These are phyloP conservation scores for Dactylellina parvicollis DNA, from an alignment of 2,329 filamentous ascomycete species.

Conservation along the genomic window DNA sequence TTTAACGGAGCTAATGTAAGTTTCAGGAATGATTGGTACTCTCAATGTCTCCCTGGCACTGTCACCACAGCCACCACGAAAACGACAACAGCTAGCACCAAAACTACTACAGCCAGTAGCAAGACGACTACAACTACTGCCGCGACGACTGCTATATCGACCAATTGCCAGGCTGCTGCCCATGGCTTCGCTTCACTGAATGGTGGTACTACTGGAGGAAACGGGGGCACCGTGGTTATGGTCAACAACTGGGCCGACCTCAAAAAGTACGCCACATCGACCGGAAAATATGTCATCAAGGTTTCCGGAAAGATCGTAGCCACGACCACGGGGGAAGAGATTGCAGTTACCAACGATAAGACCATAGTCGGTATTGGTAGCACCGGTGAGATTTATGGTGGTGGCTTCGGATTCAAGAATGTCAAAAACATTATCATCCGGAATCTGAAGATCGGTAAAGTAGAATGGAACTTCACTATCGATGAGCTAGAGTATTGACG, in stretches of 20 bases:
- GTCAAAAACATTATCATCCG: conserved; percentile 56
- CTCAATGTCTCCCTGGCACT: conserved; percentile 33
- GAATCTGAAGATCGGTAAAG: conserved; percentile 55
- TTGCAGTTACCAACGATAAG: conserved; percentile 40
- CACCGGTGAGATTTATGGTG: conserved; percentile 54
- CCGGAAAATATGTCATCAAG: conserved; percentile 49
- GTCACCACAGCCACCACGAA: conserved; percentile 8
- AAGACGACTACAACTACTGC: conserved; percentile 18
- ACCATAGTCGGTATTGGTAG: conserved; percentile 53
- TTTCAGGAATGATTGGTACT: conserved; percentile 37
- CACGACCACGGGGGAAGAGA: conserved; percentile 35
- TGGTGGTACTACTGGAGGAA: conserved; percentile 43
- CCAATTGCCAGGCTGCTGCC: conserved; percentile 31
- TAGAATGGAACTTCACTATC: not conserved
- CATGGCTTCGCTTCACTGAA: conserved; percentile 41
- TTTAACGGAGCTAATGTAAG: not conserved
- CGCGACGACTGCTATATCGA: not conserved
- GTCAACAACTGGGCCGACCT: conserved; percentile 47
- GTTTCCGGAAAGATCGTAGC: conserved; percentile 45
- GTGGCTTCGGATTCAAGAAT: conserved; percentile 55
- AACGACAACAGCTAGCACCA: not conserved
- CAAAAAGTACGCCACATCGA: conserved; percentile 42
- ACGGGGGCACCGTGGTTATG: conserved; percentile 43
- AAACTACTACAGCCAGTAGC: not conserved
- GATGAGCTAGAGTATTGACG: not conserved